Evolutionary conservation across 495 filamentous ascomycete genomes (phyloP).

Genomic region (Parmelia sp.): DNA sequence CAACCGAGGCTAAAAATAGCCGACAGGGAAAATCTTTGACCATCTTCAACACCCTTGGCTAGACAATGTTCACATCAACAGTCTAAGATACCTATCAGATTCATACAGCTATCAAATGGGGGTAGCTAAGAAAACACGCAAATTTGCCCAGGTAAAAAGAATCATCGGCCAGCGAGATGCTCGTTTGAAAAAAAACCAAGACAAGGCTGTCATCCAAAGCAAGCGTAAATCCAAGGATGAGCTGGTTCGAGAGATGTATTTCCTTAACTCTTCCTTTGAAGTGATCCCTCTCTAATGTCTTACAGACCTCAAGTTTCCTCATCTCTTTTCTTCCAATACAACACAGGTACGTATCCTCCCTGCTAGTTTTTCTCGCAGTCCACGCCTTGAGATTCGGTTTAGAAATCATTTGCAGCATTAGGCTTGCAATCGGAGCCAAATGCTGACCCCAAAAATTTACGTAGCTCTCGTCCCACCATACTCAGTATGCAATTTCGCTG

Average conservation of each 20-base stretch:
- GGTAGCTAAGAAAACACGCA: slow-evolving; percentile 42
- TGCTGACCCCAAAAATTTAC: background rate
- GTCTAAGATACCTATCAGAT: background rate
- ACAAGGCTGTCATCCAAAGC: slow-evolving; percentile 43
- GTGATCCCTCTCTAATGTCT: slow-evolving; percentile 3
- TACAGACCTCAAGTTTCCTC: slow-evolving; percentile 56
- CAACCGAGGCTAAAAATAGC: slow-evolving; percentile 23
- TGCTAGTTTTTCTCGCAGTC: background rate
- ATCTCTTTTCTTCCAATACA: slow-evolving; percentile 90
- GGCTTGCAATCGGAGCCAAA: background rate
- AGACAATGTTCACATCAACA: background rate
- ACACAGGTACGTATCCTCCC: slow-evolving; percentile 43
- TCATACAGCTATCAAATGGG: slow-evolving; percentile 32
- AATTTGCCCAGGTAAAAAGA: slow-evolving; percentile 44
- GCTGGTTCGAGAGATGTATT: slow-evolving; percentile 61
- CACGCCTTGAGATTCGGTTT: background rate
- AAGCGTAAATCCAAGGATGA: slow-evolving; percentile 51
- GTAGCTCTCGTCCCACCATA: slow-evolving; percentile 71
- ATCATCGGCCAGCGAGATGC: slow-evolving; percentile 46
- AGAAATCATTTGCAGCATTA: background rate
- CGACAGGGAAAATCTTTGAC: background rate
- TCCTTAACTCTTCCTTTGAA: background rate
- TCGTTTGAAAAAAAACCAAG: slow-evolving; percentile 47
- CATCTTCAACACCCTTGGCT: background rate
- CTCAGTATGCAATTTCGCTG: slow-evolving; percentile 38